phyloP scores from a whole-genome alignment of 768 basidiomycete genomes.

The Pholiota molesta region DNA sequence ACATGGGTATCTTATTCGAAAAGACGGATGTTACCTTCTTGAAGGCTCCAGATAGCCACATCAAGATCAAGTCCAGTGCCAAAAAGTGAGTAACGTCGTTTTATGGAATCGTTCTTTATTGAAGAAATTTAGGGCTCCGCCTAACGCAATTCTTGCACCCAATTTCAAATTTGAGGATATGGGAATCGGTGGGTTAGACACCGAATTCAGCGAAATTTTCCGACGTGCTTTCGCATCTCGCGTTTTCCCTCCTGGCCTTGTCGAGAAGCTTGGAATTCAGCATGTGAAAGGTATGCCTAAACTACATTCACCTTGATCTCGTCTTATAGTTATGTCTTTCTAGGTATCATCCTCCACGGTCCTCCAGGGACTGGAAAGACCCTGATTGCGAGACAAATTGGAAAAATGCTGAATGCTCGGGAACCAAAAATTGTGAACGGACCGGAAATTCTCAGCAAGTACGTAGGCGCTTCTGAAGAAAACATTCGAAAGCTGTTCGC shows the following conservation, averaged over 20 bases:
- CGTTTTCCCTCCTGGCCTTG: slow-evolving; percentile 96
- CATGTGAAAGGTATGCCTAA: slow-evolving; percentile 85
- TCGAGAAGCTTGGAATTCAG: slow-evolving; percentile 97
- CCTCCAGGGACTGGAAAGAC: slow-evolving; percentile 99
- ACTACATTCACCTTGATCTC: background rate
- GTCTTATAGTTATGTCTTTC: background rate
- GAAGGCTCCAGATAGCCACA: slow-evolving; percentile 78
- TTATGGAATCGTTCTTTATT: slow-evolving; percentile 4
- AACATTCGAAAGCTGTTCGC: slow-evolving; percentile 96
- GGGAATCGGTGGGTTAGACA: slow-evolving; percentile 98
- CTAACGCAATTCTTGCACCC: slow-evolving; percentile 94
- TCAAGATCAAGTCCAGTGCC: slow-evolving; percentile 90
- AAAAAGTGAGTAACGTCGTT: slow-evolving; percentile 66
- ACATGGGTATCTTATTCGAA: slow-evolving; percentile 81
- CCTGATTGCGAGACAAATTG: slow-evolving; percentile 96
- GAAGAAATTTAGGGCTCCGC: slow-evolving; percentile 60
- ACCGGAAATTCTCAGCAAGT: slow-evolving; percentile 96
- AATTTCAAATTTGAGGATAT: slow-evolving; percentile 99
- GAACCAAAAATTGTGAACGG: slow-evolving; percentile 99
- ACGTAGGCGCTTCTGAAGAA: slow-evolving; percentile 96
- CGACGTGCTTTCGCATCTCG: slow-evolving; percentile 97
- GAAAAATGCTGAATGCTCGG: slow-evolving; percentile 97
- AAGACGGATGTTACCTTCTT: slow-evolving; percentile 91
- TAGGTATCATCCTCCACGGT: slow-evolving; percentile 92
- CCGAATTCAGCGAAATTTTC: slow-evolving; percentile 95